Base-by-base conservation (phyloP, 192 early-diverging fungal species). In the Chytriomyces confervae region DNA sequence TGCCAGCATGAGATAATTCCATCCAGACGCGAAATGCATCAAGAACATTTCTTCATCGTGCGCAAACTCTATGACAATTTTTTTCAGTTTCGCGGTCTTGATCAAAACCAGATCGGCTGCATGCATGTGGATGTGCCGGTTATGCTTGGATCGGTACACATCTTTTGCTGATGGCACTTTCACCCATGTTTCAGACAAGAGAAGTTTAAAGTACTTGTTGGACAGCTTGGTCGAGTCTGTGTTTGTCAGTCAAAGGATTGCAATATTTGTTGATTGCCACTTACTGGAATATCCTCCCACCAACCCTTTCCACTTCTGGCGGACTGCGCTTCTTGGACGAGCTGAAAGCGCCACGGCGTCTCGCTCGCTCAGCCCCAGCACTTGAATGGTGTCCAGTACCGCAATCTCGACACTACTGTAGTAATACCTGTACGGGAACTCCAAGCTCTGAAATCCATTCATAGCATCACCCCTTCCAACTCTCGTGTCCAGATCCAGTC, bases 1-100 rank as follows among this genome's bases (percentile, higher is more conserved):
- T 0, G 51, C 51, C 11, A 23, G 18, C 51, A 72, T 74, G n/a
- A 83, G 75, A 61, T 82, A 79, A 66, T 61, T 79, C 82, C 82
- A 83, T 50, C 76, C 77, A 7, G 20, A 13, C 13, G 44, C 66
- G 63, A 83, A 82, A 16, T 75, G 72, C 29, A 65, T 60, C 51
- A 23, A 47, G 43, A 81, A 71, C 46, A 16, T 49, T 29, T 18
- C 43, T 9, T 61, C n/a, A 68, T 50, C 74, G 46, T 9, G 45
- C 29, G 48, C 46, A 62, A 71, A 79, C 61, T 80, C 45, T 50
- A 2, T 13, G 27, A 57, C 57, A 47, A 81, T 62, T 45, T 9
- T 23, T 7, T 23, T 18, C 7, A 29, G 75, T 24, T 44, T 36
- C 7, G 61, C 11, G 36, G 60, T 68, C 7, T 77, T 10, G 29